Conservation (phyloP, 2,329 filamentous ascomycete genomes). For the Xylariaceae sp. region DNA sequence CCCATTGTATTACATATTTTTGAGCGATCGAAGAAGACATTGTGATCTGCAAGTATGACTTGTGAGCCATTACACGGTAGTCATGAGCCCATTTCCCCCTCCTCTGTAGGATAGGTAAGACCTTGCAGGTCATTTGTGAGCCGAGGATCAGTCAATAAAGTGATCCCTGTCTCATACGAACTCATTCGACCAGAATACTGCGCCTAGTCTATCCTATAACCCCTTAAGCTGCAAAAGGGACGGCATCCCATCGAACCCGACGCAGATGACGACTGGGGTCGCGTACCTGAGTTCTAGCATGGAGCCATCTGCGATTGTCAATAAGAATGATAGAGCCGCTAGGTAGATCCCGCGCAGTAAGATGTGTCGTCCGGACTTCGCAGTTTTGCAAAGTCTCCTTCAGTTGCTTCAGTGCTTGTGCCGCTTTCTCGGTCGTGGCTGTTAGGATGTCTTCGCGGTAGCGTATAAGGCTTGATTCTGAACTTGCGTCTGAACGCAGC, state of each 20-base stretch:
- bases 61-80: too few relatives aligned
- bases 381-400: slow-evolving; percentile 13
- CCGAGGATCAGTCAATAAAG: neutral
- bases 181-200: slow-evolving; percentile 3
- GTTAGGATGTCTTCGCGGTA: slow-evolving; percentile 32
- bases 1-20: too few relatives aligned
- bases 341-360: slow-evolving; percentile 26
- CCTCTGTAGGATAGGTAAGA: too few relatives aligned
- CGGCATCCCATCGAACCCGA: slow-evolving; percentile 33
- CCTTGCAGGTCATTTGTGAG: too few relatives aligned
- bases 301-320: slow-evolving; percentile 35
- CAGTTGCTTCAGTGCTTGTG: slow-evolving; percentile 25
- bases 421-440: slow-evolving; percentile 23
- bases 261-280: slow-evolving; percentile 34
- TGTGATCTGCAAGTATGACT: too few relatives aligned
- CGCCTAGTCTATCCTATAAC: too few relatives aligned
- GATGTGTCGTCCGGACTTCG: slow-evolving; percentile 22
- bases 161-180: neutral
- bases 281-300: slow-evolving; percentile 30
- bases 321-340: slow-evolving; percentile 29
- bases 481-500: neutral
- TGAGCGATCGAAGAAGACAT: too few relatives aligned
- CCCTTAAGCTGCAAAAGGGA: slow-evolving; percentile 14
- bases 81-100: too few relatives aligned
- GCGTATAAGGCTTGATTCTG: slow-evolving; percentile 21